phyloP scores from a whole-genome alignment of 441 rosid genomes.

The Erodium texanum region DNA sequence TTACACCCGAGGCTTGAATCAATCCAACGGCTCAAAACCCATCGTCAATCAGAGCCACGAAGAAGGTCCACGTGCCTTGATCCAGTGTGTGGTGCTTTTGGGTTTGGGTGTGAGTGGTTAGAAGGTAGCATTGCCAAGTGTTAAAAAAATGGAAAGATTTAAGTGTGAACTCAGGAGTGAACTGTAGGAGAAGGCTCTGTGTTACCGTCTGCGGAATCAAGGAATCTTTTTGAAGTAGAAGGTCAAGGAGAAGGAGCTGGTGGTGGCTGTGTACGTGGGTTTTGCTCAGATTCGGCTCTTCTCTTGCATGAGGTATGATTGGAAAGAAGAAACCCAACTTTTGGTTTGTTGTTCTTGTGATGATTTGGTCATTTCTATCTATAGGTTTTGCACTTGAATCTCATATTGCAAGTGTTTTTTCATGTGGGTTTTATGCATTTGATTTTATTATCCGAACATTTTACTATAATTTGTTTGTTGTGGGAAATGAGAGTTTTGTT shows the following conservation, averaged over 20 bases:
- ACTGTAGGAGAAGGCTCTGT: constrained; percentile 8
- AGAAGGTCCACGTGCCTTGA: not conserved
- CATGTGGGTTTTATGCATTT: not conserved
- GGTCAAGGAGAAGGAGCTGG: not conserved
- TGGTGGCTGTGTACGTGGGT: constrained; percentile 1
- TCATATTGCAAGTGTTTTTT: too few relatives aligned
- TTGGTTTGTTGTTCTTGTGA: not conserved
- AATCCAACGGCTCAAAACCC: not conserved
- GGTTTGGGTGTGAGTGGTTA: not conserved
- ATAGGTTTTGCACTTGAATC: too few relatives aligned
- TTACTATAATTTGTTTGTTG: not conserved
- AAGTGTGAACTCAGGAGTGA: constrained; percentile 4
- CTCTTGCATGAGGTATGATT: constrained; percentile 3
- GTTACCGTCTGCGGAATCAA: constrained; percentile 7
- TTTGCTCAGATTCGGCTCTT: not conserved
- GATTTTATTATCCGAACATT: not conserved
- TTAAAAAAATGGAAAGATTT: not conserved
- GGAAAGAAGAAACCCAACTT: not conserved
- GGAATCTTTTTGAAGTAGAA: not conserved
- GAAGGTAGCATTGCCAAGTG: not conserved
- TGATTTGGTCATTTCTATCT: too few relatives aligned
- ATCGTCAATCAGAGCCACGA: too few relatives aligned
- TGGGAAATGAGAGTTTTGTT: not conserved
- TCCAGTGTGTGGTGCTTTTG: not conserved
- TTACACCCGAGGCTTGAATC: not conserved